Evolutionary conservation across 805 yeast genomes (phyloP), one percentile per base, ranked within the genome.

Genomic region (Candida maris): DNA sequence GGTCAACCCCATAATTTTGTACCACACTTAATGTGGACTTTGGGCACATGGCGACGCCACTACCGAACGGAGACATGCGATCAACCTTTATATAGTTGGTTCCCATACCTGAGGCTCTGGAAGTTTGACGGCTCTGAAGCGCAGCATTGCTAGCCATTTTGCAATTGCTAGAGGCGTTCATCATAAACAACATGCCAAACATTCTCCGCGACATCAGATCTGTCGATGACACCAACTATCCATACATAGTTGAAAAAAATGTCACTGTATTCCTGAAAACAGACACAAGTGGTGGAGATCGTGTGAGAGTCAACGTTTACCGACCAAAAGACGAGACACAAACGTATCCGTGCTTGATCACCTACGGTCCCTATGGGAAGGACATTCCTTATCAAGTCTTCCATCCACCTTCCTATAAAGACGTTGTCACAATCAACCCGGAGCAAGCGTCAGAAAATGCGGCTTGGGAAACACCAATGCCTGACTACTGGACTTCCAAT

Each of bases 391-490:
- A 37, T 19, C 28, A 26, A 18, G 23, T 16, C 6, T 37, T 37
- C 19, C 40, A 37, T 23, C 29, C 40, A 9, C 24, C 40, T 3
- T 37, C 40, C 3, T 37, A 37, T 30, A 31, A 37, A 12, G 40
- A 37, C 17, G 35, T 37, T 5, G 17, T 37, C 12, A 28, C 24
- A 10, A 19, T 22, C 19, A 37, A 37, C 18, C 40, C 40, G 6
- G 40, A 37, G 15, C 40, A 37, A 18, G 36, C 36, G 6, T 37
- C 40, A 13, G 36, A 37, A 10, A 37, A 37, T 23, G 40, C 22
- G 6, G 40, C 40, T 9, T 37, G 40, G 40, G 40, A 37, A 16
- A 37, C 40, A 3, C 40, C 40, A 20, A 37, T 27, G 33, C 40
- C 40, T 7, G 36, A 32, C 20, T 37, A 32, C 18, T 37, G 40